Percentiles rank a stretch among this genome's conserved stretches.
These are phyloP conservation scores for Ilyonectria destructans DNA, from an alignment of 2,329 filamentous ascomycete species.

Conservation along the genomic window DNA sequence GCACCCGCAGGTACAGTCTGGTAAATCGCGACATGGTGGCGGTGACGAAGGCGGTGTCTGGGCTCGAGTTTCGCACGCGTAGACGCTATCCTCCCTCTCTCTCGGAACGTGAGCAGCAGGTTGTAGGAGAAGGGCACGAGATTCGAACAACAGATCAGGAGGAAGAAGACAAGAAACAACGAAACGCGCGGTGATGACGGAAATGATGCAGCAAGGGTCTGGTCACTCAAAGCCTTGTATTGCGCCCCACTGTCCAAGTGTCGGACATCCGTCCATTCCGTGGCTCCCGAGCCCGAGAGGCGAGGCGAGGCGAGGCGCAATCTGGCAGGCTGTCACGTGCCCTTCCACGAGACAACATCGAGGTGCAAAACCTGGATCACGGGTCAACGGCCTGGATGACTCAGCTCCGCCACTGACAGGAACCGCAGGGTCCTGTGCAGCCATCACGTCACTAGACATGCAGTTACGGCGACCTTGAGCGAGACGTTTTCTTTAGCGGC, in stretches of 20 bases:
- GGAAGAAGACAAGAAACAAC: slow-evolving; percentile 32
- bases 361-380: background rate
- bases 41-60: slow-evolving; percentile 16
- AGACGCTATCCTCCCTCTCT: slow-evolving; percentile 15
- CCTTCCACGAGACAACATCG: slow-evolving; percentile 1
- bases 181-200: slow-evolving; percentile 41
- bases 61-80: slow-evolving; percentile 8
- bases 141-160: slow-evolving; percentile 30
- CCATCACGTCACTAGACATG: slow-evolving; percentile 32
- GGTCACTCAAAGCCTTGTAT: slow-evolving; percentile 32
- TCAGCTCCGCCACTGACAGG: slow-evolving; percentile 2
- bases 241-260: slow-evolving; percentile 28
- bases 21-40: slow-evolving; percentile 56
- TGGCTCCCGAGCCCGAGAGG: slow-evolving; percentile 10
- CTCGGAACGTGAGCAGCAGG: slow-evolving; percentile 18
- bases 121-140: slow-evolving; percentile 20
- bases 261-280: slow-evolving; percentile 32
- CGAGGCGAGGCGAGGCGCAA: slow-evolving; percentile 13
- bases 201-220: slow-evolving; percentile 50
- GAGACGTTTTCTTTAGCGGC: slow-evolving; percentile 3
- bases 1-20: slow-evolving; percentile 57
- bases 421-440: background rate
- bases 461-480: background rate
- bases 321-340: slow-evolving; percentile 26
- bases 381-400: slow-evolving; percentile 18